A percentile compares a stretch with the other conserved stretches of the same genome.
These are phyloP conservation scores for Yamadazyma mexicana DNA, from an alignment of 1,139 yeast species.

Conservation along the genomic window DNA sequence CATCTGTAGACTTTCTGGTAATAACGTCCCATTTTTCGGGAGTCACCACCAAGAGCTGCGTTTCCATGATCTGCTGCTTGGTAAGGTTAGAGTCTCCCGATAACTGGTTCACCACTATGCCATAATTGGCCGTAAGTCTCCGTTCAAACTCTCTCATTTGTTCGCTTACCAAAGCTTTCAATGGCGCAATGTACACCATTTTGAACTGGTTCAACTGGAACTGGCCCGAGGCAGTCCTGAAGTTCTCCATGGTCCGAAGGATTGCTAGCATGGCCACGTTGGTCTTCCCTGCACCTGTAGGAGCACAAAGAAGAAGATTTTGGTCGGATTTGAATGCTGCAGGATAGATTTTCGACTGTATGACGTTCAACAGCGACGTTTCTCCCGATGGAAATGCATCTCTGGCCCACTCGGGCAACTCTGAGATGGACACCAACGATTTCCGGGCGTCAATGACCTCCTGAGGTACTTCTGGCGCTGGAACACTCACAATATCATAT, in stretches of 20 bases:
- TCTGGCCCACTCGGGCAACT: conserved; percentile 81
- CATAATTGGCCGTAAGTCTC: conserved; percentile 60
- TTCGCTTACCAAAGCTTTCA: conserved; percentile 93
- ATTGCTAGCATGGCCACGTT: conserved; percentile 91
- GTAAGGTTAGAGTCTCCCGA: conserved; percentile 98
- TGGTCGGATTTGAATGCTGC: conserved; percentile 69
- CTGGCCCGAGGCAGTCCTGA: conserved; percentile 48
- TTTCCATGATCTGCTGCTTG: conserved; percentile 73
- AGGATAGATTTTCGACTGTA: conserved; percentile 84
- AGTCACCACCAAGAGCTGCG: conserved; percentile 93
- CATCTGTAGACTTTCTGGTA: conserved; percentile 71
- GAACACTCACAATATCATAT: conserved; percentile 88
- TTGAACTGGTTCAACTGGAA: conserved; percentile 59
- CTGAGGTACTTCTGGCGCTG: conserved; percentile 60
- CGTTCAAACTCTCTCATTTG: conserved; percentile 86
- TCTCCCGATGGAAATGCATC: conserved; percentile 71
- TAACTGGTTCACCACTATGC: conserved; percentile 77
- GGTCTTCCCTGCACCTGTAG: conserved; percentile 99
- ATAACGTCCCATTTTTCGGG: conserved; percentile 99
- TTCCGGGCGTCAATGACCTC: conserved; percentile 37
- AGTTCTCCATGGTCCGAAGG: conserved; percentile 70
- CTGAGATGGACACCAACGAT: conserved; percentile 55
- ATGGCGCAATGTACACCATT: conserved; percentile 91
- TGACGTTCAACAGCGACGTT: conserved; percentile 67
- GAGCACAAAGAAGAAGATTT: conserved; percentile 88